Evolutionary conservation across 1,284 basidiomycete species (phyloP), one percentile per base, ranked within the genome.

Genomic region (Apiotrichum gracile): DNA sequence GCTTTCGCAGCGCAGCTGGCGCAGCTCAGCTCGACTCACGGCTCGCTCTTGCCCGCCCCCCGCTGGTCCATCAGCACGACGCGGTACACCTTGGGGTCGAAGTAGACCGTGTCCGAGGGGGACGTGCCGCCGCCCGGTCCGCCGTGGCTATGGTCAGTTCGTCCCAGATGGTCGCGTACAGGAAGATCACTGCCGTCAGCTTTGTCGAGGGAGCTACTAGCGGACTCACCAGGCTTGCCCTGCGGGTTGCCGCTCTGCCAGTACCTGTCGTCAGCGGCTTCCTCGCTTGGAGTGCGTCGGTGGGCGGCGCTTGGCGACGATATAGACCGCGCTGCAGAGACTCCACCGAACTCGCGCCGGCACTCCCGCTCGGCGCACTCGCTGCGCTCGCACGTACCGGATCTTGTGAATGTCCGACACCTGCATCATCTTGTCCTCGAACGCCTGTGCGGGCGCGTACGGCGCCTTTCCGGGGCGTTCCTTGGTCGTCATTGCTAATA

Each of bases 71-170:
- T 56, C n/a, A 72, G 63, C n/a, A 70, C 49, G 65, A 75, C 57
- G 40, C 88, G 87, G 78, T 92, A 92, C 65, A 86, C 86, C 25
- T 78, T 70, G 0, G 89, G 89, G 67, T 92, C 83, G 75, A 92
- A 93, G 77, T 86, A 91, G 16, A 77, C 76, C 51, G 87, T 81
- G 74, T 92, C 88, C 51, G 78, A 78, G 2, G 77, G 21, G 13
- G 39, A 52, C 22, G 55, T 63, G 24, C 61, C 60, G 44, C 66
- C 65, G 27, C 68, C 70, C 14, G 69, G 69, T 16, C 64, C 64
- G 14, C 65, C 64, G 55, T 66, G 63, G 7, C 61, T 60, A 31
- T 9, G 12, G 37, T 48, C 39, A 51, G 46, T 25, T 12, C 40
- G 17, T n/a, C 22, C 17, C 46, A 29, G 14, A 50, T 10, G 5